Percentiles rank a stretch among this genome's conserved stretches.
Conservation (phyloP, 768 basidiomycete species). For the Termitomyces sp. region DNA sequence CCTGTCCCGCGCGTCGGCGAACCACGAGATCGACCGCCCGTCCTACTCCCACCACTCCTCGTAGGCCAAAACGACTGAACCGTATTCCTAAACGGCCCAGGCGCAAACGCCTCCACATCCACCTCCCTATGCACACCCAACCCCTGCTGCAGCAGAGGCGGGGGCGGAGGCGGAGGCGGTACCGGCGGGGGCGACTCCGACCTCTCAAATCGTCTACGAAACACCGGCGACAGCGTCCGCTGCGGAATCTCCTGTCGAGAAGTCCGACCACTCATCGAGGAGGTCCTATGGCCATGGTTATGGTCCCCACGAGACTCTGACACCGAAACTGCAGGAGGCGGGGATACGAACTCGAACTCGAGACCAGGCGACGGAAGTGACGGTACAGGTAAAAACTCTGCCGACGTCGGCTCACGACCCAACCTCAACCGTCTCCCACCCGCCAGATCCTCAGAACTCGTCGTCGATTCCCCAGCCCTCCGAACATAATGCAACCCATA, state of each 20-base stretch:
- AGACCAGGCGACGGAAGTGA: constrained; percentile 25
- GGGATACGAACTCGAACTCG: constrained; percentile 15
- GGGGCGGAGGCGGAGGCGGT: too few species aligned
- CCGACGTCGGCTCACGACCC: not conserved
- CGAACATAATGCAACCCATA: too few species aligned
- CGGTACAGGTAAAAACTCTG: constrained; percentile 15
- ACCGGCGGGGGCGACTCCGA: constrained; percentile 11
- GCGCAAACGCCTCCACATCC: constrained; percentile 35
- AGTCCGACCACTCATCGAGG: not conserved
- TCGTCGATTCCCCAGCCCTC: not conserved
- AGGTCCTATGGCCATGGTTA: not conserved
- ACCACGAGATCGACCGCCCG: not conserved
- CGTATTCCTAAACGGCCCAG: constrained; percentile 49
- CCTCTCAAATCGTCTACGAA: not conserved
- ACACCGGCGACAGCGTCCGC: constrained; percentile 10
- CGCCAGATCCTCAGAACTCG: too few species aligned
- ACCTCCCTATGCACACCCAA: constrained; percentile 14
- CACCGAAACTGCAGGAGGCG: not conserved
- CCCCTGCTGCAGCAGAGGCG: too few species aligned
- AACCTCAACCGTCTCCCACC: not conserved
- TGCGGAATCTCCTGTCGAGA: not conserved
- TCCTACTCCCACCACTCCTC: constrained; percentile 17
- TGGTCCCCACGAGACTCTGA: not conserved
- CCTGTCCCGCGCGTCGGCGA: not conserved
- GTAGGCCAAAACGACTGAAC: constrained; percentile 30